Base-by-base conservation (phyloP, 148 eudicot genomes). In the Diospyros kaki region DNA sequence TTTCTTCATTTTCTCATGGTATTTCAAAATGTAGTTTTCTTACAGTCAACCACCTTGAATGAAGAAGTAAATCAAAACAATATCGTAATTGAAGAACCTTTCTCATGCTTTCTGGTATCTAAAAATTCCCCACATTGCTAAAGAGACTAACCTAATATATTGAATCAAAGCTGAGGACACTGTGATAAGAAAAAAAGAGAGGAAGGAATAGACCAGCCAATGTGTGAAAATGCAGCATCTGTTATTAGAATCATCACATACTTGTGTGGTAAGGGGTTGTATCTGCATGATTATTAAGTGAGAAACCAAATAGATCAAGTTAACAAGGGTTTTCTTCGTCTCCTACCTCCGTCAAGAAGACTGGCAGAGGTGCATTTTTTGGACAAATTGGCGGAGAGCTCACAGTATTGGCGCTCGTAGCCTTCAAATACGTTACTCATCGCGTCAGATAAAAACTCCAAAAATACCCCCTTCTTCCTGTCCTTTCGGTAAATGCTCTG, bases 271-370 rank as follows among this genome's bases (percentile, higher is more conserved):
- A 28, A 28, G 28, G 28, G 28, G 28, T 0, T 28, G 28, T 28
- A 28, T 28, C 28, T 28, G 28, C 28, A 28, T 28, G 28, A 28
- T 28, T 28, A 28, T 28, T 28, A 28, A 28, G 28, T 28, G 28
- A 28, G 28, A 44, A 45, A 66, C 17, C 53, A 66, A 45, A 42
- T 38, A 15, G 7, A 43, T n/a, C 4, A 66, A 66, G 69, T 28
- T 9, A 46, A 28, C 15, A 12, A 53, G 53, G 41, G 28, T 1
- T 56, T 61, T 15, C 5, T 4, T 7, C 8, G 38, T 75, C 52
- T 78, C 85, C 83, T 75, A 85, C 87, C 82, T 77, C 89, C 85
- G 78, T 83, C 83, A 68, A 76, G 77, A 55, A 77, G 81, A 82
- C 58, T 73, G 15, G 77, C 84, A 11, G 86, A 78, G 4, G 80